Evolutionary conservation across 169 alveolate species (phyloP).

Genomic region (Miamiensis avidus): DNA sequence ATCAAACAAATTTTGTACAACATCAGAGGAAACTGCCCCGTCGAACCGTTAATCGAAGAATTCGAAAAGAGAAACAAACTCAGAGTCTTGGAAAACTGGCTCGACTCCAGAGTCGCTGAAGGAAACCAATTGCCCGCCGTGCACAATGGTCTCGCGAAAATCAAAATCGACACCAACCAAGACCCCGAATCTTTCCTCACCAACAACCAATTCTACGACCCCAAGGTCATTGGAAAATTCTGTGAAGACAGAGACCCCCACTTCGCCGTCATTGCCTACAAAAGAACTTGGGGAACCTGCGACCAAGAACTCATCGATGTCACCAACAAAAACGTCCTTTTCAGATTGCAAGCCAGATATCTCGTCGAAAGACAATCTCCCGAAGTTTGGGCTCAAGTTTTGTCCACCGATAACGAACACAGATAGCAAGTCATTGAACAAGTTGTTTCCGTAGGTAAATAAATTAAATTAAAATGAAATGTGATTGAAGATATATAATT

Average conservation of each 20-base stretch:
- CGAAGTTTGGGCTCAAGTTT: constrained; percentile 96
- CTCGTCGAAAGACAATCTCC: constrained; percentile 96
- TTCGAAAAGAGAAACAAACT: constrained; percentile 97
- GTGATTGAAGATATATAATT: no score
- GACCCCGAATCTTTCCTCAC: constrained; percentile 96
- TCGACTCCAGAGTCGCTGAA: constrained; percentile 97
- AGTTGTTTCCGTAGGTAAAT: constrained; percentile 93
- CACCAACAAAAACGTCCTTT: constrained; percentile 96
- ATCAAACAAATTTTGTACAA: constrained; percentile 94
- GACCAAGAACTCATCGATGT: constrained; percentile 96
- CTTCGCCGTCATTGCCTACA: constrained; percentile 98
- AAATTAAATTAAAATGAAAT: no score
- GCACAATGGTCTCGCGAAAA: constrained; percentile 99
- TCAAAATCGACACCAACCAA: constrained; percentile 95
- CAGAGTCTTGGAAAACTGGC: constrained; percentile 95
- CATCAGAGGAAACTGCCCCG: constrained; percentile 92
- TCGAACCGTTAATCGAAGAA: constrained; percentile 96
- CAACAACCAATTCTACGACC: constrained; percentile 96
- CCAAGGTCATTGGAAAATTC: constrained; percentile 96
- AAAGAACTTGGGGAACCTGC: constrained; percentile 97
- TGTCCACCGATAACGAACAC: constrained; percentile 90
- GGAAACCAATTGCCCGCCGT: constrained; percentile 95
- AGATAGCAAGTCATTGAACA: constrained; percentile 96
- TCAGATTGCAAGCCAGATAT: constrained; percentile 96
- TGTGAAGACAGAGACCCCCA: constrained; percentile 99